phyloP scores from a whole-genome alignment of 2,329 filamentous ascomycete species.

The Chrysoporthe puriensis region DNA sequence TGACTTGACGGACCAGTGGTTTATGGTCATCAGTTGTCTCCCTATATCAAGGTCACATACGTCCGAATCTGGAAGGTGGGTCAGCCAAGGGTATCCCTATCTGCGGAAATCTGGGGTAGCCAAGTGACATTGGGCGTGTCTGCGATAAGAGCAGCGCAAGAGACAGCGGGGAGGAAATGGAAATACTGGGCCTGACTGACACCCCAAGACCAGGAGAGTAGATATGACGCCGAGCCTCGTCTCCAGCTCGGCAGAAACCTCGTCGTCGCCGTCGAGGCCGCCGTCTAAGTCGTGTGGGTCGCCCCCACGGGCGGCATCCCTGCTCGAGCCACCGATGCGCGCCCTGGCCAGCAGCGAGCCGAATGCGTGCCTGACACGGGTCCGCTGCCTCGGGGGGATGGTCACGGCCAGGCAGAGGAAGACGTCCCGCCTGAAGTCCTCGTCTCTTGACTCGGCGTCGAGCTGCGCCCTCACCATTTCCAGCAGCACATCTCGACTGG shows the following conservation, averaged over 20 bases:
- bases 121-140: not conserved
- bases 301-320: constrained; percentile 16
- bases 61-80: constrained; percentile 23
- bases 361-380: constrained; percentile 21
- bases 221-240: constrained; percentile 23
- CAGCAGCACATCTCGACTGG: constrained; percentile 22
- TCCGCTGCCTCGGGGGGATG: constrained; percentile 23
- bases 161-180: not conserved
- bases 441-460: constrained; percentile 8
- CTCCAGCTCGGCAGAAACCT: constrained; percentile 21
- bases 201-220: constrained; percentile 27
- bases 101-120: not conserved
- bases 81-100: constrained; percentile 15
- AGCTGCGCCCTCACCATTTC: constrained; percentile 26
- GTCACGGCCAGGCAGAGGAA: constrained; percentile 29
- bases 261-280: constrained; percentile 3
- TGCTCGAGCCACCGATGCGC: constrained; percentile 23
- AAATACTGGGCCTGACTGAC: constrained; percentile 18
- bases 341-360: constrained; percentile 24
- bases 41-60: constrained; percentile 26
- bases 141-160: not conserved
- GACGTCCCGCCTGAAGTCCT: constrained; percentile 27
- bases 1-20: constrained; percentile 26
- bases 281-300: constrained; percentile 15
- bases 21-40: constrained; percentile 25